Base-by-base conservation (phyloP, 495 filamentous ascomycete genomes). In the Tuber indicum region DNA sequence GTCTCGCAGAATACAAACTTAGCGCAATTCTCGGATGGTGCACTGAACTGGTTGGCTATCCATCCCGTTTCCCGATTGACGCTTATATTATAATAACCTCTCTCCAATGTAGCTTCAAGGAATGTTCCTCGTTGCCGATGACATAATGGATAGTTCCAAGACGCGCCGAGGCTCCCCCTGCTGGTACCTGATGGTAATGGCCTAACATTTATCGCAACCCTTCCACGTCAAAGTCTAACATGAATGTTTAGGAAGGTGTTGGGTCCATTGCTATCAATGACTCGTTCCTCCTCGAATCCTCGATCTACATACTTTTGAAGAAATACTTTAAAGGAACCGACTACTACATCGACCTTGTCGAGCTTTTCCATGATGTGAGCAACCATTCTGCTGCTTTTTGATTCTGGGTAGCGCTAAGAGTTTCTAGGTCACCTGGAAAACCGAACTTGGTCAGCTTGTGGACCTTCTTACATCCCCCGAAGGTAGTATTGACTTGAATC, bases 201-300 rank as follows among this genome's bases (percentile, higher is more conserved):
- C 10, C 49, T 10, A 21, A 42, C 69, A 4, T 12, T 49, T 74
- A 49, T 46, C 16, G 1, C n/a, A 32, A 44, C 14, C 12, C 41
- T 32, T 44, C 4, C 14, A 39, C 42, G 45, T 74, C 58, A 66
- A 26, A 47, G 10, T 72, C 72, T 81, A 12, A 79, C 66, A 75
- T 52, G 1, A 90, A 71, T 89, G 32, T 66, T 66, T 66, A 93
- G 72, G 90, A 93, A 47, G 88, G 90, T 44, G 96, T 99, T 39
- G 94, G 94, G 81, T 92, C 93, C 89, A 88, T 97, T 81, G 96
- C 96, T 82, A 97, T 99, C 88, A 99, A 99, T 87, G 96, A 99
- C 84, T 91, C 95, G 78, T 97, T 99, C 89, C 90, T 98, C 89
- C 92, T 99, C 80, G 96, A 98, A 87, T 87, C 90, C 14, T 86